phyloP scores from a whole-genome alignment of 306 rosid species.

The Oxytropis ochrocephala region DNA sequence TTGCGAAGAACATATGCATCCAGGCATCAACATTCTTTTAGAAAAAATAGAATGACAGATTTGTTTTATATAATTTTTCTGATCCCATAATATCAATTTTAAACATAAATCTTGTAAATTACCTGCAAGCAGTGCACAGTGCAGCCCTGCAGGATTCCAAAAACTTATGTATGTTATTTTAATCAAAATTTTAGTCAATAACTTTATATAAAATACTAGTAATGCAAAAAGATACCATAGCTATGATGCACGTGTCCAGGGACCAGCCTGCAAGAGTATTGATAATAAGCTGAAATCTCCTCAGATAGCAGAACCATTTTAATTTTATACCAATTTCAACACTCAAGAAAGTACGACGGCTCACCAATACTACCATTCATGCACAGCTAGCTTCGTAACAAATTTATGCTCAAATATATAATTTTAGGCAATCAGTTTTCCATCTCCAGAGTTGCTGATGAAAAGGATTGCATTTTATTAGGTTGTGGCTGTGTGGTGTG shows the following conservation, averaged over 20 bases:
- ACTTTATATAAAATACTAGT: constrained; percentile 7
- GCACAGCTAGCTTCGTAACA: constrained; percentile 7
- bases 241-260: constrained; percentile 80
- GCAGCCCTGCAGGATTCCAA: constrained; percentile 62
- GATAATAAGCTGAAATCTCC: constrained; percentile 18
- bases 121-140: constrained; percentile 95
- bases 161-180: constrained; percentile 17
- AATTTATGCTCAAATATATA: constrained; percentile 14
- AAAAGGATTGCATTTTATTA: not conserved
- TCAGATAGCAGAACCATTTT: constrained; percentile 8
- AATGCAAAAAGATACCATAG: constrained; percentile 53
- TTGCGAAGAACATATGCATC: not conserved
- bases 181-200: constrained; percentile 15
- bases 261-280: constrained; percentile 58
- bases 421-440: constrained; percentile 9
- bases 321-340: constrained; percentile 12
- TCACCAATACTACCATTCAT: not conserved
- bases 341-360: not conserved
- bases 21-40: not conserved
- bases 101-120: constrained; percentile 18
- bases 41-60: not conserved
- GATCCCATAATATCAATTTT: constrained; percentile 2
- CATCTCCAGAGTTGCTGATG: not conserved
- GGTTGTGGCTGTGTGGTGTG: not conserved
- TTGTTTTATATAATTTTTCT: not conserved